phyloP scores from a whole-genome alignment of 306 rosid species.

The Acacia acuminata region DNA sequence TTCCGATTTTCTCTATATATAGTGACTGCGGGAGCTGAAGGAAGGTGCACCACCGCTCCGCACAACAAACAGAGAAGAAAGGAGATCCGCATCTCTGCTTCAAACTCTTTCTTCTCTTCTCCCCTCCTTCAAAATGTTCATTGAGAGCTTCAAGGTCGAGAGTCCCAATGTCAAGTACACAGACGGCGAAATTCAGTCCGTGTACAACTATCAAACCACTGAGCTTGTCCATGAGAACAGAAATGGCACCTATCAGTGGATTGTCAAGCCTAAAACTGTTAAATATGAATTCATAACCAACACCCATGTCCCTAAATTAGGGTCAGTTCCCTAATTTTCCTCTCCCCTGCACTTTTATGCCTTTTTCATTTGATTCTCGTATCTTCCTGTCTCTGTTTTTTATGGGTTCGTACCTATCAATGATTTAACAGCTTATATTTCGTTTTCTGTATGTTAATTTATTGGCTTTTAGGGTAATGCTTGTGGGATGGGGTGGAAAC shows the following conservation, averaged over 20 bases:
- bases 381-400: background rate
- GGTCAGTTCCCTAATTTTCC: constrained; percentile 47
- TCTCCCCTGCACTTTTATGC: background rate
- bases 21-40: background rate
- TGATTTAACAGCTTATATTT: background rate
- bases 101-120: background rate
- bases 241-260: constrained; percentile 88
- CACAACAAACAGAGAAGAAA: background rate
- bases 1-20: constrained; percentile 41
- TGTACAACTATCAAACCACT: constrained; percentile 85
- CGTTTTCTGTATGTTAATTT: background rate
- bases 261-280: constrained; percentile 81
- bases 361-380: background rate
- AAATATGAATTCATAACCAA: constrained; percentile 79
- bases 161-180: constrained; percentile 78
- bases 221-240: constrained; percentile 87
- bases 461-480: constrained; percentile 69
- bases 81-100: background rate
- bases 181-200: constrained; percentile 77
- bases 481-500: constrained; percentile 99
- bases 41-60: background rate
- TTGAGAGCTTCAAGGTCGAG: constrained; percentile 86
- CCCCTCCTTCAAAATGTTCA: constrained; percentile 53
- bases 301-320: constrained; percentile 78
- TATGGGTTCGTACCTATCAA: background rate